Percentiles rank a stretch among this genome's conserved stretches.
These are phyloP conservation scores for Poa pratensis DNA, from an alignment of 176 grass and related monocot genomes.

Conservation along the genomic window DNA sequence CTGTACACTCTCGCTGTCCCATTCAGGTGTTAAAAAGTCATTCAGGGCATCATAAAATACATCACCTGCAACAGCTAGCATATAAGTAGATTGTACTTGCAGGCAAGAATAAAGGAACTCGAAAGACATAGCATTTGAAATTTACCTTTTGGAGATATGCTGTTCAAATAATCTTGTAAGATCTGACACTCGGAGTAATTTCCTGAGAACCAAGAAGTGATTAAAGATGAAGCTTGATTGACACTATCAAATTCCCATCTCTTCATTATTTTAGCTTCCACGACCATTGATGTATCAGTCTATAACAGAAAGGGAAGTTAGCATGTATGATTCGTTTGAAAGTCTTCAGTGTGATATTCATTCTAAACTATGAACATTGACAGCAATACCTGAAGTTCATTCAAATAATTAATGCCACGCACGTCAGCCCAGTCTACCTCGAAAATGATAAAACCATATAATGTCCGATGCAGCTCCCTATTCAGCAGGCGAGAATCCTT, in stretches of 20 bases:
- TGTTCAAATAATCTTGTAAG: conserved; percentile 68
- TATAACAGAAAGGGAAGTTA: conserved; percentile 48
- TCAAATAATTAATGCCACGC: conserved; percentile 90
- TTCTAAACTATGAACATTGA: conserved; percentile 18
- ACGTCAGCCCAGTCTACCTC: conserved; percentile 87
- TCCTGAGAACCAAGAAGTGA: conserved; percentile 75
- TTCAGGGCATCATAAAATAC: conserved; percentile 83
- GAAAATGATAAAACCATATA: conserved; percentile 97
- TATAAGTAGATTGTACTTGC: conserved; percentile 41
- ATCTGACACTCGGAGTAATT: conserved; percentile 56
- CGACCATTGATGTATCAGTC: conserved; percentile 88
- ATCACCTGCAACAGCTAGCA: conserved; percentile 60
- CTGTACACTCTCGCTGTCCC: conserved; percentile 37
- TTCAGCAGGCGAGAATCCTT: conserved; percentile 78
- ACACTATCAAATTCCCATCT: conserved; percentile 98
- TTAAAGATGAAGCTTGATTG: conserved; percentile 71
- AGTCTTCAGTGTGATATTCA: background rate
- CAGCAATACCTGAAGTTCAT: conserved; percentile 88
- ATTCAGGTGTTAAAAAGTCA: conserved; percentile 42
- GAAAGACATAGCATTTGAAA: conserved; percentile 8
- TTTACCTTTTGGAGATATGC: conserved; percentile 70
- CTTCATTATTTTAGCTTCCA: conserved; percentile 87
- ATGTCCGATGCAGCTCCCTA: conserved; percentile 79
- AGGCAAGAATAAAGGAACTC: conserved; percentile 30
- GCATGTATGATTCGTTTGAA: conserved; percentile 9